A percentile compares a stretch with the other conserved stretches of the same genome.
Conservation (phyloP, 176 grass and related monocot genomes). For the Alopecurus myosuroides region DNA sequence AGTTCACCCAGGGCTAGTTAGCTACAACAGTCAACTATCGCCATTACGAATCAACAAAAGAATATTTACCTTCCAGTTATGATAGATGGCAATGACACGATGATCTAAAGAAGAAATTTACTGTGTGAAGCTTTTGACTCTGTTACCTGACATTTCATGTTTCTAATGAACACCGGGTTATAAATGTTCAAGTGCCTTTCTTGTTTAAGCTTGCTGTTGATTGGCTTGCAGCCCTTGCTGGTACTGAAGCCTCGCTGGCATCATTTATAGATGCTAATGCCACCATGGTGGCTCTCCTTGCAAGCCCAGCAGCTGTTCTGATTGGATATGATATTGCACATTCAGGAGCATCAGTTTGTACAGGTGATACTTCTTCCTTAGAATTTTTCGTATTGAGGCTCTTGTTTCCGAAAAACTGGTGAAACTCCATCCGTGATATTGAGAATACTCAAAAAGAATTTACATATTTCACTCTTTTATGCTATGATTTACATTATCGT, state of each 20-base stretch:
- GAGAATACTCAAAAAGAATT: neutral
- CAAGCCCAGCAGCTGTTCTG: no score
- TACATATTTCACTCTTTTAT: neutral
- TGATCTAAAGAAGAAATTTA: neutral
- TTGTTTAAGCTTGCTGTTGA: no score
- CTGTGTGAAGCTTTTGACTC: slow-evolving; percentile 8
- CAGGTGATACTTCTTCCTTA: no score
- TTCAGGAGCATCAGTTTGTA: no score
- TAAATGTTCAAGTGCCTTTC: no score
- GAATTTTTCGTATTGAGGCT: neutral
- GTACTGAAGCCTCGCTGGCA: no score
- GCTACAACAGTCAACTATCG: neutral
- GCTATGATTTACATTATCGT: slow-evolving; percentile 15
- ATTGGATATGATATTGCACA: no score
- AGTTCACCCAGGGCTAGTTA: neutral
- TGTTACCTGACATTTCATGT: slow-evolving; percentile 26
- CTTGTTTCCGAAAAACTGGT: neutral
- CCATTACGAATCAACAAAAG: neutral
- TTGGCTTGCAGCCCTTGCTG: no score
- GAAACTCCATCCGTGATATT: neutral
- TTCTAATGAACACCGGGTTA: no score
- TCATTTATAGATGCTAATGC: no score
- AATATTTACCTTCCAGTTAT: neutral
- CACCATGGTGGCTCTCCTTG: no score
- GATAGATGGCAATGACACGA: neutral